Conservation (phyloP, 2,329 filamentous ascomycete genomes). For the Dactylellina leptospora region DNA sequence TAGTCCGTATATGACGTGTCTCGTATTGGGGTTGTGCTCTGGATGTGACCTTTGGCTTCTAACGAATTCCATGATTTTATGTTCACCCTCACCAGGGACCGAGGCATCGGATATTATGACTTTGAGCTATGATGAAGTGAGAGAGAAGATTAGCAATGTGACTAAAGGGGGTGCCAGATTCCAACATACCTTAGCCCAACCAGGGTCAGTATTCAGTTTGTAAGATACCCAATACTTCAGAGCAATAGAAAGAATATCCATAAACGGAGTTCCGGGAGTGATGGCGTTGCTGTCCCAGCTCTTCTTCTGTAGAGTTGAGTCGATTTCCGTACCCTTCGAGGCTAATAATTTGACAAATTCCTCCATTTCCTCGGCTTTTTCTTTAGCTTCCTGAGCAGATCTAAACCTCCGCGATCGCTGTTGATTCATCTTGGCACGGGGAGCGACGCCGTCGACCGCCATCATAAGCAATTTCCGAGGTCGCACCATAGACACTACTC, state of each 20-base stretch:
- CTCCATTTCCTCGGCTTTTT: slow-evolving; percentile 90
- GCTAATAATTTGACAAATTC: slow-evolving; percentile 86
- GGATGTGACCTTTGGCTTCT: slow-evolving; percentile 89
- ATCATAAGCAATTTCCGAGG: slow-evolving; percentile 97
- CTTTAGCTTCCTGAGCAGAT: slow-evolving; percentile 89
- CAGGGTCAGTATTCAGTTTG: slow-evolving; percentile 95
- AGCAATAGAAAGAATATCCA: slow-evolving; percentile 91
- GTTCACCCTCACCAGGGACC: slow-evolving; percentile 95
- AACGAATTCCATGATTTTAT: slow-evolving; percentile 99
- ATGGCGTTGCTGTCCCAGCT: slow-evolving; percentile 83
- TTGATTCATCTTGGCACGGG: slow-evolving; percentile 99
- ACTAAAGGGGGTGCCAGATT: not conserved
- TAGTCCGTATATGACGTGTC: slow-evolving; percentile 96
- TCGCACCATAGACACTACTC: slow-evolving; percentile 97
- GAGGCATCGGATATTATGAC: slow-evolving; percentile 98
- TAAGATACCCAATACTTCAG: slow-evolving; percentile 97
- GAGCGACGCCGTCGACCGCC: slow-evolving; percentile 96
- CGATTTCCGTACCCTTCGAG: slow-evolving; percentile 72
- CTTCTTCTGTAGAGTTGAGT: slow-evolving; percentile 77
- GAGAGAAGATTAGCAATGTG: not conserved
- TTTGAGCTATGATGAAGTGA: slow-evolving; percentile 70
- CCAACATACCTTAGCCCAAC: slow-evolving; percentile 75
- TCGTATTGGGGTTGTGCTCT: slow-evolving; percentile 93
- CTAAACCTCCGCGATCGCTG: slow-evolving; percentile 95
- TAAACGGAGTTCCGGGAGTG: slow-evolving; percentile 80